Evolutionary conservation across 1,284 basidiomycete species (phyloP).

Genomic region (Leccinum subrobustum): DNA sequence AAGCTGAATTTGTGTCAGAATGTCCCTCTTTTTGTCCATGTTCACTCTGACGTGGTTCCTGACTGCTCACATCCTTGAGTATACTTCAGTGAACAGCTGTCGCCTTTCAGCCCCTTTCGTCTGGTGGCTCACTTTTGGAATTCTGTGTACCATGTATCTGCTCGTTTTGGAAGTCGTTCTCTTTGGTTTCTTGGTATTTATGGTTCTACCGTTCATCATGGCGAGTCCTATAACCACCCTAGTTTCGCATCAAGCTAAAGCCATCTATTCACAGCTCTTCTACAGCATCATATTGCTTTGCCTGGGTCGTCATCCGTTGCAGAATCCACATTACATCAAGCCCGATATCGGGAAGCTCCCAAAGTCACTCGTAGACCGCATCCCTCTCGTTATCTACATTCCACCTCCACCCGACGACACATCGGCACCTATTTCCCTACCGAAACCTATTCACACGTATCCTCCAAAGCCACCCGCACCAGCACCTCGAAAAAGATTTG

Average conservation of each 20-base stretch:
- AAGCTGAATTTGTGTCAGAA: constrained; percentile 34
- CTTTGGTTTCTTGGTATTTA: constrained; percentile 70
- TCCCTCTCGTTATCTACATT: constrained; percentile 80
- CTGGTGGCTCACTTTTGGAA: constrained; percentile 80
- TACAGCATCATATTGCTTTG: constrained; percentile 76
- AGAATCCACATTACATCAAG: constrained; percentile 66
- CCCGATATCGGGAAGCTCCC: constrained; percentile 75
- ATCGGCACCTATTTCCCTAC: constrained; percentile 39
- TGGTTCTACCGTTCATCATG: constrained; percentile 73
- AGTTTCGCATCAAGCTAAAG: constrained; percentile 7
- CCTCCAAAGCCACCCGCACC: constrained; percentile 47
- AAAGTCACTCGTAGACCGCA: constrained; percentile 65
- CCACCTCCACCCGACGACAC: constrained; percentile 65
- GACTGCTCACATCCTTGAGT: constrained; percentile 72
- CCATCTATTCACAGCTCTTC: constrained; percentile 49
- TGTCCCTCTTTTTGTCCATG: constrained; percentile 63
- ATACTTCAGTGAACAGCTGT: constrained; percentile 70
- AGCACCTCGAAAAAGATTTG: constrained; percentile 47
- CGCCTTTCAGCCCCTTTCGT: constrained; percentile 69
- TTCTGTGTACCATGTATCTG: constrained; percentile 76
- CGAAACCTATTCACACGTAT: constrained; percentile 50
- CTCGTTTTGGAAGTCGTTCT: constrained; percentile 71
- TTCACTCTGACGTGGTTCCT: constrained; percentile 78
- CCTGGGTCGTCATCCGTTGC: constrained; percentile 72
- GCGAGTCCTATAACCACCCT: constrained; percentile 43